Percentiles rank a stretch among this genome's conserved stretches.
Conservation (phyloP, 1,139 yeast species). For the Blastobotrys illinoisensis region DNA sequence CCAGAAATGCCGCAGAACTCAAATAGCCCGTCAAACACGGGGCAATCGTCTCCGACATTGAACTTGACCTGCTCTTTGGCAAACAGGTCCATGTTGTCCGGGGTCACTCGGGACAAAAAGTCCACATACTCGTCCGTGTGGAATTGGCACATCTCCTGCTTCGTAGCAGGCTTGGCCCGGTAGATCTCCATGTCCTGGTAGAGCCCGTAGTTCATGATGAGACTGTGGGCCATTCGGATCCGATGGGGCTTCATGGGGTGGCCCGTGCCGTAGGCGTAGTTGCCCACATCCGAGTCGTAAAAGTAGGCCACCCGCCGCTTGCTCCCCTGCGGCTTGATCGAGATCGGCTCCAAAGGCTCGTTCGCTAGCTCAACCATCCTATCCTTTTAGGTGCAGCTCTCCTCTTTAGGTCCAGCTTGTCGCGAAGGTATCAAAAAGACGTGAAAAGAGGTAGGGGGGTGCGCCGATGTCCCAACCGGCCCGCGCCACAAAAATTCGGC, state of each 20-base stretch:
- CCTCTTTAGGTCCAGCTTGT: background rate
- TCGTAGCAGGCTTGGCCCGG: slow-evolving; percentile 95
- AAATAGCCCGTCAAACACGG: slow-evolving; percentile 91
- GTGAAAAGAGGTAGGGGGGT: background rate
- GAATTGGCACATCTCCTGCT: slow-evolving; percentile 97
- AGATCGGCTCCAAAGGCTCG: slow-evolving; percentile 53
- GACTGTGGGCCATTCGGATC: slow-evolving; percentile 96
- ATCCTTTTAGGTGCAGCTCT: background rate
- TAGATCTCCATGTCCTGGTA: slow-evolving; percentile 97
- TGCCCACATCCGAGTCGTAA: slow-evolving; percentile 85
- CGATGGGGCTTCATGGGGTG: slow-evolving; percentile 99
- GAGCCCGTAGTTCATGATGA: slow-evolving; percentile 94
- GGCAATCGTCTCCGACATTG: slow-evolving; percentile 97
- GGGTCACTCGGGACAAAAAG: slow-evolving; percentile 86
- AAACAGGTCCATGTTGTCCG: slow-evolving; percentile 87
- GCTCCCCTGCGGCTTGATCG: slow-evolving; percentile 52
- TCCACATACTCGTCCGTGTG: slow-evolving; percentile 97
- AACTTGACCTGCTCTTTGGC: slow-evolving; percentile 90
- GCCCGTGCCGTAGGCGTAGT: slow-evolving; percentile 96
- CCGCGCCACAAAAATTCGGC: background rate
- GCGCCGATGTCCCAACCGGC: background rate
- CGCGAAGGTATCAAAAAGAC: slow-evolving; percentile 1
- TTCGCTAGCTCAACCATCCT: slow-evolving; percentile 8
- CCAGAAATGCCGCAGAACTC: slow-evolving; percentile 93
- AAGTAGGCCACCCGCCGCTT: slow-evolving; percentile 61